Evolutionary conservation across 2,329 filamentous ascomycete genomes (phyloP), one percentile per base, ranked within the genome.

Genomic region (Pyrenochaeta sp.): DNA sequence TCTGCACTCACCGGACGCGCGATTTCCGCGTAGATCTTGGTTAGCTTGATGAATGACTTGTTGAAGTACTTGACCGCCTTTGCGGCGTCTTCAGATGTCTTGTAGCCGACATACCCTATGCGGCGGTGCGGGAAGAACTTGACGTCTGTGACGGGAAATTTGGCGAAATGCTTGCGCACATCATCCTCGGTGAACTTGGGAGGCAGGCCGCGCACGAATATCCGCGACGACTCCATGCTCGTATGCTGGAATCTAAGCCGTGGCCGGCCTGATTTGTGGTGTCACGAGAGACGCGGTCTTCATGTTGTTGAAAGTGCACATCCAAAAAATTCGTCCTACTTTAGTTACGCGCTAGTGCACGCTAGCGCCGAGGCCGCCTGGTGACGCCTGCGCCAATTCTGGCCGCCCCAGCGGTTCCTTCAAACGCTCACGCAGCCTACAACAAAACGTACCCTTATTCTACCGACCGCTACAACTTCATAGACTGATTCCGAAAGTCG

Each of bases 101-200:
- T 93, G 84, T 94, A 98, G 62, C 95, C 95, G 59, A 99, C 88
- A 84, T 97, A 99, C 69, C 93, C 95, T 78, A 99, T 97, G 68
- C 93, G 88, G 71, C 95, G 88, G 72, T 93, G 89, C 5, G 92
- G 87, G 74, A 98, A 91, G 75, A 97, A 86, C 84, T 96, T 96
- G 71, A 93, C 87, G 80, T 99, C 95, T 52, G 94, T 98, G 74
- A 97, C 87, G 63, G 90, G 83, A 61, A 89, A 90, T 69, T 87
- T 85, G 59, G 90, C 87, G 79, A 99, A 99, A 80, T 98, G 93
- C 75, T 91, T 93, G 75, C 88, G 89, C 75, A 98, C 91, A 66
- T 96, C 91, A 52, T 90, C 88, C 79, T 96, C 92, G 12, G 88
- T 90, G 71, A 97, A 90, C 54, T 87, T 91, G 34, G 93, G 93